Evolutionary conservation across 1,284 basidiomycete genomes (phyloP).

Genomic region (Pseudozyma sp.): DNA sequence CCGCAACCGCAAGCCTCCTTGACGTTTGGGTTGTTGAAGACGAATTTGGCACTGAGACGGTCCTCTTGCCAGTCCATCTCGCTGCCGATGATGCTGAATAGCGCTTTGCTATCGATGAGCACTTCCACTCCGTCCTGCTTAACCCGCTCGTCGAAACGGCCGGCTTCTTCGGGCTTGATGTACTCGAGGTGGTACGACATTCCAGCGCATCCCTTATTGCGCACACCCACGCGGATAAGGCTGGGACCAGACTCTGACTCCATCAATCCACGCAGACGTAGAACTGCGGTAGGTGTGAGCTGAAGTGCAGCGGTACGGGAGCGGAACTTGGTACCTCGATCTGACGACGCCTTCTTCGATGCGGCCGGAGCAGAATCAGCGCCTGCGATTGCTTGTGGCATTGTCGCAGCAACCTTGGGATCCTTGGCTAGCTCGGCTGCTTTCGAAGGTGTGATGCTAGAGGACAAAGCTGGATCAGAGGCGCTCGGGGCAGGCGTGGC

Average conservation of each 20-base stretch:
- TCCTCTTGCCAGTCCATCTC: slow-evolving; percentile 98
- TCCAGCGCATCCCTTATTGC: slow-evolving; percentile 99
- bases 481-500: slow-evolving; percentile 38
- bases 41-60: slow-evolving; percentile 78
- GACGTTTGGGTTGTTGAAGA: slow-evolving; percentile 79
- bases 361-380: slow-evolving; percentile 9
- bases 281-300: slow-evolving; percentile 78
- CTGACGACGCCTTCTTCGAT: slow-evolving; percentile 34
- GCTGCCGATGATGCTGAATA: slow-evolving; percentile 98
- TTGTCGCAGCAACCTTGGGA: slow-evolving; percentile 42
- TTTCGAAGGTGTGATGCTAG: slow-evolving; percentile 34
- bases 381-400: slow-evolving; percentile 40
- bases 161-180: slow-evolving; percentile 75
- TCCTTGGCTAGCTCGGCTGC: slow-evolving; percentile 35
- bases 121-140: slow-evolving; percentile 80
- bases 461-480: slow-evolving; percentile 27
- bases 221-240: slow-evolving; percentile 92
- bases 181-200: slow-evolving; percentile 98
- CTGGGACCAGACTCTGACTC: slow-evolving; percentile 82
- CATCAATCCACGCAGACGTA: slow-evolving; percentile 73
- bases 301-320: slow-evolving; percentile 56
- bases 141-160: slow-evolving; percentile 96
- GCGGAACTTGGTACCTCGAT: slow-evolving; percentile 52
- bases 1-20: slow-evolving; percentile 95
- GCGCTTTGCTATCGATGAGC: slow-evolving; percentile 93